phyloP scores from a whole-genome alignment of 2,329 filamentous ascomycete species.

The Cladobotryum mycophilum region DNA sequence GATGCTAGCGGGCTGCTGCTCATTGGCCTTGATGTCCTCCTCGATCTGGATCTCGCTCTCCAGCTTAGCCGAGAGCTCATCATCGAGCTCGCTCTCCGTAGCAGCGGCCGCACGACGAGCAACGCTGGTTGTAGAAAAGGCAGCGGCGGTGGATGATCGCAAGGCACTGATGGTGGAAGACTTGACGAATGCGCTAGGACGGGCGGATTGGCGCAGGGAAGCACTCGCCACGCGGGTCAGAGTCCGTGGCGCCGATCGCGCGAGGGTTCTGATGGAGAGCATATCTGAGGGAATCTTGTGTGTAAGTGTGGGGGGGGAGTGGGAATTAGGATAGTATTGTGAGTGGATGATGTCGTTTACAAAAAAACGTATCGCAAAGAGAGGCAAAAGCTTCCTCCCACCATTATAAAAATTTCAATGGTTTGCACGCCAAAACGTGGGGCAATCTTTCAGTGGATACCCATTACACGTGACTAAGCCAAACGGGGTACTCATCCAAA shows the following conservation, averaged over 20 bases:
- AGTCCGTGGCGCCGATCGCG: slow-evolving; percentile 61
- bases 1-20: slow-evolving; percentile 68
- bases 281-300: slow-evolving; percentile 35
- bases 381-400: too few species aligned
- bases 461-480: too few species aligned
- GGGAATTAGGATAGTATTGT: not conserved
- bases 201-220: slow-evolving; percentile 45
- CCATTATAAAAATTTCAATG: too few species aligned
- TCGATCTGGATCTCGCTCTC: slow-evolving; percentile 79
- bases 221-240: slow-evolving; percentile 51
- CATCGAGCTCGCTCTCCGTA: slow-evolving; percentile 50
- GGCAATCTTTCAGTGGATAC: too few species aligned
- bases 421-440: too few species aligned
- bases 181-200: slow-evolving; percentile 44
- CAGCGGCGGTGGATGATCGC: slow-evolving; percentile 34
- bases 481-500: too few species aligned
- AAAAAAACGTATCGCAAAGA: not conserved
- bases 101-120: slow-evolving; percentile 32
- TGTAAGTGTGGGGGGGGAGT: slow-evolving; percentile 12
- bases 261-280: slow-evolving; percentile 61
- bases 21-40: slow-evolving; percentile 67
- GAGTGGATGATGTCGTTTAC: slow-evolving; percentile 12
- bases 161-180: slow-evolving; percentile 30
- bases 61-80: slow-evolving; percentile 81
- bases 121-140: slow-evolving; percentile 39